Evolutionary conservation across 2,329 filamentous ascomycete species (phyloP), one percentile per base, ranked within the genome.

Genomic region (Aspergillus clavatus): DNA sequence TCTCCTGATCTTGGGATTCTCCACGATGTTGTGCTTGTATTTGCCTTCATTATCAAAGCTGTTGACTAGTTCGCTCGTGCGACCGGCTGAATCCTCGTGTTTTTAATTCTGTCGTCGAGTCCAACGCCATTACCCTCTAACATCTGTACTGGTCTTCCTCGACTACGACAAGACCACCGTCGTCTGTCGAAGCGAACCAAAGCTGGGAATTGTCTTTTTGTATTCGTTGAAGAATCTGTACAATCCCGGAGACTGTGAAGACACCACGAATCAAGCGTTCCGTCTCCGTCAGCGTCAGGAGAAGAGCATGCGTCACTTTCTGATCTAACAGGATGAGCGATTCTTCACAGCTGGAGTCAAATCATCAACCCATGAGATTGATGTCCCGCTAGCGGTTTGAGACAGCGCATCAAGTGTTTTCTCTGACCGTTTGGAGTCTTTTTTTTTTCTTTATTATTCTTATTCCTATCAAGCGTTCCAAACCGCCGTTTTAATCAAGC

Each of bases 301-400:
- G 19, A 39, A 43, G 38, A 38, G 24, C 40, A 56, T 56, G 54
- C 40, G 40, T 29, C 42, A 43, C 39, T 46, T 40, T 29, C 42
- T 43, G 47, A 38, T 29, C 42, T 43, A 48, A 38, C 45, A 53
- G 52, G 43, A 56, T 56, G 52, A 56, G 45, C 48, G 23, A 38
- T 46, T 43, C 40, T 40, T 43, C 31, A 19, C 12, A 23, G 21
- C 40, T 16, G 24, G 39, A 41, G 11, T 16, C 36, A 26, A 41
- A 35, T n/a, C 33, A 38, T 12, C 31, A 38, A 22, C 10, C 23
- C 24, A 18, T 42, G 22, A 22, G 28, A 36, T 38, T 16, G n/a
- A 23, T 4, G 16, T 38, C 37, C 38, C 10, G 26, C 18, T 28
- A 27, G 18, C 7, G 31, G 3, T 16, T 19, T 21, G 18, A 35